phyloP scores from a whole-genome alignment of 2,329 filamentous ascomycete genomes.

The Ceratocystis albifundus region DNA sequence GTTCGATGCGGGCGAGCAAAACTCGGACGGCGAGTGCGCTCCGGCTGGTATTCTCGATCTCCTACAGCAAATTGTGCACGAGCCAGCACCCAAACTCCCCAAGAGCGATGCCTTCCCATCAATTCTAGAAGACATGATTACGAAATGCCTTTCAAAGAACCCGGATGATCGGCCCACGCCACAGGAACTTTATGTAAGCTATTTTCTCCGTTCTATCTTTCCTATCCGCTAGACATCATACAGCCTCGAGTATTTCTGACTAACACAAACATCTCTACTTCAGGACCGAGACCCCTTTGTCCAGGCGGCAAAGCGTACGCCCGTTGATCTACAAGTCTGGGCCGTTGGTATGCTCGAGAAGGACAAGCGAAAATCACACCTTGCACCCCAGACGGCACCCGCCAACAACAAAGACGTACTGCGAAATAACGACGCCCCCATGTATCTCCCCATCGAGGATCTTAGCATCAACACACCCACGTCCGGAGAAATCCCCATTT shows the following conservation, averaged over 20 bases:
- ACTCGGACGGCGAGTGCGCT: conserved; percentile 63
- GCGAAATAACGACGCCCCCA: conserved; percentile 51
- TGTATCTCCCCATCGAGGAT: conserved; percentile 33
- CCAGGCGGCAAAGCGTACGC: conserved; percentile 90
- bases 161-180: conserved; percentile 83
- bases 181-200: conserved; percentile 74
- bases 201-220: neutral
- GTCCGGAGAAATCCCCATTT: conserved; percentile 60
- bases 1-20: conserved; percentile 63
- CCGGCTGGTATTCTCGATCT: conserved; percentile 93
- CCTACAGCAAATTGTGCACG: conserved; percentile 92
- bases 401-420: conserved; percentile 56
- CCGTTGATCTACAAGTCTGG: conserved; percentile 88
- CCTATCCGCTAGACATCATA: neutral
- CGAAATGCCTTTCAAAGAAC: conserved; percentile 85
- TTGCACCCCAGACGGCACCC: conserved; percentile 68
- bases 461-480: conserved; percentile 49
- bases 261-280: neutral
- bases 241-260: no score
- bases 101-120: conserved; percentile 95
- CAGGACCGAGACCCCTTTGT: conserved; percentile 90
- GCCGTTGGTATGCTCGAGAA: conserved; percentile 86
- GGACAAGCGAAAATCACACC: conserved; percentile 89
- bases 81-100: conserved; percentile 82
- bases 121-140: conserved; percentile 93